Base-by-base conservation (phyloP, 352 stramenopile species). In the Globisporangium okanoganense region DNA sequence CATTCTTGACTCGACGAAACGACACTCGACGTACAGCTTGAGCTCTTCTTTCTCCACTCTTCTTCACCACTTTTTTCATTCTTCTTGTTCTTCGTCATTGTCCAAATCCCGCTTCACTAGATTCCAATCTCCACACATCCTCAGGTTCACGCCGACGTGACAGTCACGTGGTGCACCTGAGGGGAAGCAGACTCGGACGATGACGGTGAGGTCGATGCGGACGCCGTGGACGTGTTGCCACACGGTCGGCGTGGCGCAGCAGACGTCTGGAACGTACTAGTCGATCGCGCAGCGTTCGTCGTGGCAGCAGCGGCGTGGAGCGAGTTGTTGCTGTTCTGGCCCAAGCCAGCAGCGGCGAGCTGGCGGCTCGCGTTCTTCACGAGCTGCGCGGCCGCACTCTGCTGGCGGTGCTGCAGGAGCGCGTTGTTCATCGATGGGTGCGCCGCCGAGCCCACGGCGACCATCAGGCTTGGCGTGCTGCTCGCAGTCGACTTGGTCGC, bases 131-230 rank as follows among this genome's bases (percentile, higher is more conserved):
- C 35, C 33, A 7, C 18, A 20, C 25, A 35, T 29, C 14, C 5
- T 25, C 5, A 13, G 56, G 36, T 48, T 75, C 76, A 91, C 35
- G 77, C 82, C 22, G 82, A 91, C 16, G 77, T 85, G 52, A 88
- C 82, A 1, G 82, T 88, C 43, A 89, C 70, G 55, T 88, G 82
- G 53, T 89, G 82, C 66, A 91, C 62, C 14, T 74, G 71, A 41
- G 73, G 75, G 8, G 78, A 79, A 33, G 75, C 41, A 27, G 72
- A 66, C 41, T 87, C 75, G 1, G 78, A 62, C 0, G 80, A 83
- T 40, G 78, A 82, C 31, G 76, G 64, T 13, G 70, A 71, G 5
- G 75, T 73, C 38, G 69, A 59, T 36, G 67, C 75, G n/a, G 51
- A 78, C 5, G 77, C 61, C 40, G 76, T 79, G 25, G 71, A 76